Conservation (phyloP, 495 filamentous ascomycete genomes). For the Neurospora tetraspora region DNA sequence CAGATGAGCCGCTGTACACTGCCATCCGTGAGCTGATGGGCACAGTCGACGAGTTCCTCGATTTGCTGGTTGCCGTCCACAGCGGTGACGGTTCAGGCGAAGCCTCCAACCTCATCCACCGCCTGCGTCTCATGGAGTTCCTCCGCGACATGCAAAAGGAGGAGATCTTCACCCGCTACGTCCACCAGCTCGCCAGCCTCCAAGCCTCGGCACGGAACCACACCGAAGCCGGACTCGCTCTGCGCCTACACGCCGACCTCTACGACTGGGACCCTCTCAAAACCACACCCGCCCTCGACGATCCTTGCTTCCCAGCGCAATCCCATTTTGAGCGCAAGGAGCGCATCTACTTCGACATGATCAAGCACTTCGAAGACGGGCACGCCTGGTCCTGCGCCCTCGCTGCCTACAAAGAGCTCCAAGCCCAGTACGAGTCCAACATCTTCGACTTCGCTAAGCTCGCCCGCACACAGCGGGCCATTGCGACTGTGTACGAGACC, state of each 20-base stretch:
- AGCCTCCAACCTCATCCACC: constrained; percentile 72
- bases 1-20: constrained; percentile 63
- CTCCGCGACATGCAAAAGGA: constrained; percentile 94
- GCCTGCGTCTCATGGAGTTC: constrained; percentile 89
- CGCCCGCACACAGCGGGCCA: constrained; percentile 76
- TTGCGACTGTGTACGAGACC: constrained; percentile 86
- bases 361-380: constrained; percentile 87
- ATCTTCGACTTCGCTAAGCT: constrained; percentile 89
- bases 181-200: constrained; percentile 78
- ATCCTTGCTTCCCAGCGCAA: constrained; percentile 73
- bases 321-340: constrained; percentile 90
- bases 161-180: constrained; percentile 93
- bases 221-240: constrained; percentile 83
- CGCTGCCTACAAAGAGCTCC: constrained; percentile 84
- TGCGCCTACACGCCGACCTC: constrained; percentile 83
- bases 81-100: constrained; percentile 65
- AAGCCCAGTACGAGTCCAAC: constrained; percentile 76
- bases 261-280: constrained; percentile 81
- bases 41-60: constrained; percentile 81
- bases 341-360: constrained; percentile 83
- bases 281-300: constrained; percentile 54
- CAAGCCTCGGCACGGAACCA: constrained; percentile 68
- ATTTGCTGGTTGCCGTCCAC: constrained; percentile 88
- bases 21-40: constrained; percentile 69
- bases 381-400: constrained; percentile 87